Base-by-base conservation (phyloP, 2,329 filamentous ascomycete species). In the Tolypocladium paradoxum region DNA sequence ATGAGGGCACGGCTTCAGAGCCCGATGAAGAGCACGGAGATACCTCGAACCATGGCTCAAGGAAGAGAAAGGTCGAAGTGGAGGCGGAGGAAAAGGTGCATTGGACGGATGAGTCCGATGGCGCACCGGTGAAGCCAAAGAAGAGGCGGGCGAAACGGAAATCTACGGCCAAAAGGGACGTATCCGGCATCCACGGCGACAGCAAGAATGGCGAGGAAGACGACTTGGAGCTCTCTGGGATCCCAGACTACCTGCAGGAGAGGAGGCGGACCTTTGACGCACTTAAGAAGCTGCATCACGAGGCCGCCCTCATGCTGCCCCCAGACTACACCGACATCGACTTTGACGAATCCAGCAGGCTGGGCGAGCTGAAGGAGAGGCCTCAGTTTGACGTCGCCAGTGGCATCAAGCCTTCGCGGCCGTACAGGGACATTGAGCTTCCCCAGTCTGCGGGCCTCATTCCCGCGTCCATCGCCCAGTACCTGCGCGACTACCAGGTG, bases 401-500 rank as follows among this genome's bases (percentile, higher is more conserved):
- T 62, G 71, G 75, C 3, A 71, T 87, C 51, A 83, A 81, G 50
- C 84, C 88, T 0, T 85, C 81, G 35, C 78, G 85, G 16, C 74
- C 76, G 0, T 91, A 93, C 67, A 76, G 84, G 61, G 88, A 95
- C 57, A 85, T 96, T 48, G 74, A 81, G 47, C 75, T 97, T 27
- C 78, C 81, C 16, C 83, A 84, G 59, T 95, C 91, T 1, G 79
- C 82, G 0, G 92, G 91, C 0, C 65, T 90, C 4, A 90, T 99
- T 38, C 93, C 93, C 0, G 90, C 88, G 0, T 82, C 90, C 0
- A 89, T 97, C 52, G 91, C 92, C 0, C 91, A 93, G 64, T 96
- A 93, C 71, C 74, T 99, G 49, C 83, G 93, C 55, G 88, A 91
- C 57, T 99, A 99, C 62, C 93, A 99, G 67, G 76, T 97, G 1